These are phyloP conservation scores for Olyra latifolia DNA, from an alignment of 176 grass and related monocot genomes.

Conservation along the genomic window DNA sequence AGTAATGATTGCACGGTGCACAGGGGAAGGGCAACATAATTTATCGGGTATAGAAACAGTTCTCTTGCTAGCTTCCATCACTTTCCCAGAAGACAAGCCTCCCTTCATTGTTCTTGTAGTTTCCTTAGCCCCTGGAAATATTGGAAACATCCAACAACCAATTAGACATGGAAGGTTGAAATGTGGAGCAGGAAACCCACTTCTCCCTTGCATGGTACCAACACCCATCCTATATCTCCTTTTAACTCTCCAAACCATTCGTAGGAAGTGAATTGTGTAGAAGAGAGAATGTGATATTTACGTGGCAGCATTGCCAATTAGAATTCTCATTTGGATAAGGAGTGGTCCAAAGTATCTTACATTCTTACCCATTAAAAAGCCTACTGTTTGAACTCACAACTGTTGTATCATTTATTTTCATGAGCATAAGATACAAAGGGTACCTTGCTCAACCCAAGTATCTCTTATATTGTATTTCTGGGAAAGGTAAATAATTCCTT, in stretches of 20 bases:
- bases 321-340: neutral
- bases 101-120: constrained; percentile 78
- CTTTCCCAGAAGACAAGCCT: constrained; percentile 54
- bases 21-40: constrained; percentile 77
- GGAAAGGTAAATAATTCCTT: no score
- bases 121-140: constrained; percentile 76
- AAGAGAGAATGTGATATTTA: neutral
- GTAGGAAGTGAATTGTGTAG: neutral
- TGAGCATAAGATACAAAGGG: no score
- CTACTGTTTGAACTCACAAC: neutral
- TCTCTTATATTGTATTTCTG: no score
- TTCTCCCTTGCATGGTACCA: neutral
- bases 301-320: no score
- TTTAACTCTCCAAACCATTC: neutral
- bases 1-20: no score
- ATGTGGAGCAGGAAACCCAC: neutral
- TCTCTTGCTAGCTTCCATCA: constrained; percentile 42
- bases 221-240: neutral
- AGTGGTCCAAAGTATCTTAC: neutral
- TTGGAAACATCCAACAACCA: neutral
- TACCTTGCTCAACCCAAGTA: no score
- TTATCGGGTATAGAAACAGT: constrained; percentile 43
- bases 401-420: neutral
- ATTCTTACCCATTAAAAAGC: neutral
- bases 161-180: neutral